A percentile compares a stretch with the other conserved stretches of the same genome.
These are phyloP conservation scores for Lipomyces mesembrius DNA, from an alignment of 805 yeast species.

Conservation along the genomic window DNA sequence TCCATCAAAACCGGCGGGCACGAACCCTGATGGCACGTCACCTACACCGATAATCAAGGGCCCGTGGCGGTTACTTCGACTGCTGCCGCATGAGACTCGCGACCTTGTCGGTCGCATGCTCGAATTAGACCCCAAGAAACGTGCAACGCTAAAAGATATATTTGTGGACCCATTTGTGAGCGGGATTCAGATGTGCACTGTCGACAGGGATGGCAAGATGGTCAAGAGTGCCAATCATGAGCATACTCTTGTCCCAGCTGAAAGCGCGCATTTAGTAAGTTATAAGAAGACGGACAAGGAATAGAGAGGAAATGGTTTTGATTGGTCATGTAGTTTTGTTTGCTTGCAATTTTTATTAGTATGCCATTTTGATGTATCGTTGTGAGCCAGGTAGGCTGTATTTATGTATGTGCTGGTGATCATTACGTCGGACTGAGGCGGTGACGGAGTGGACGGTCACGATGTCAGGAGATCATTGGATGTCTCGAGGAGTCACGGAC, in stretches of 20 bases:
- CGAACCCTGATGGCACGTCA: constrained; percentile 39
- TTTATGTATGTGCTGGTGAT: background rate
- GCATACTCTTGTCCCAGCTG: constrained; percentile 47
- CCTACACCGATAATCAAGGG: constrained; percentile 59
- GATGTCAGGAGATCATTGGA: background rate
- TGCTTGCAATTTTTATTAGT: background rate
- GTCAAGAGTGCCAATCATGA: constrained; percentile 42
- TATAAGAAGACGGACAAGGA: constrained; percentile 42
- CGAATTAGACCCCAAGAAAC: constrained; percentile 57
- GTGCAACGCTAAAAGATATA: constrained; percentile 65
- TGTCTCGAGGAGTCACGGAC: background rate
- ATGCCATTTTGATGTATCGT: background rate
- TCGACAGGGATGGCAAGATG: constrained; percentile 39
- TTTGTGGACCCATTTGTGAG: constrained; percentile 61
- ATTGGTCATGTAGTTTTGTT: background rate
- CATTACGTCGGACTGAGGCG: background rate
- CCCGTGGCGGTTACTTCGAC: constrained; percentile 70
- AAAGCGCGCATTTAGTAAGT: constrained; percentile 45
- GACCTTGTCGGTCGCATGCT: constrained; percentile 68
- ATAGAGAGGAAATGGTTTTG: background rate
- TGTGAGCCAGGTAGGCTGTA: background rate
- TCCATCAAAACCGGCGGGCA: constrained; percentile 37
- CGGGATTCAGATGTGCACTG: constrained; percentile 59
- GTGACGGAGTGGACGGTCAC: background rate
- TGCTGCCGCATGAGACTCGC: constrained; percentile 72